Evolutionary conservation across 371 early-diverging fungal genomes (phyloP).

Genomic region (Fennellomyces sp.): DNA sequence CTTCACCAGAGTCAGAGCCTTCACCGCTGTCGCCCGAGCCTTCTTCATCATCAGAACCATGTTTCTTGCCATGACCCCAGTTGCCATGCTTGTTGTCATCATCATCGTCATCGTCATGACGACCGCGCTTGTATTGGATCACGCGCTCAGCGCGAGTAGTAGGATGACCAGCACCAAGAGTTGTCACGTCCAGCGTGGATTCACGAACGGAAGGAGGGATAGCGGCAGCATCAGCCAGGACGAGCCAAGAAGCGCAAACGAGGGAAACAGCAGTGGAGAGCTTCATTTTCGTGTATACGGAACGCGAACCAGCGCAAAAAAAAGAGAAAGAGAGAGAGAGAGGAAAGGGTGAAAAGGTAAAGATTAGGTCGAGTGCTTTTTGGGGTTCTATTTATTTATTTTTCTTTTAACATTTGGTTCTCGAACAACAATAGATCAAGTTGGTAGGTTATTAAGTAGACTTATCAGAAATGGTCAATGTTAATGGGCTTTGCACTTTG

Average conservation of each 20-base stretch:
- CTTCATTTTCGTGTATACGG: neutral
- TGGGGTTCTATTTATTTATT: no score
- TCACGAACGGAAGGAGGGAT: neutral
- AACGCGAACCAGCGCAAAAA: slow-evolving; percentile 9
- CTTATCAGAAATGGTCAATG: no score
- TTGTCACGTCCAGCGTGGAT: neutral
- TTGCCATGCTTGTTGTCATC: no score
- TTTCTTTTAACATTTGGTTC: no score
- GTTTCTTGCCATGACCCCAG: neutral
- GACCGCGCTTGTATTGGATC: slow-evolving; percentile 5
- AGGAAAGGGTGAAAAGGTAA: slow-evolving; percentile 9
- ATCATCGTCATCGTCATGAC: neutral
- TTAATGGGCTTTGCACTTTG: no score
- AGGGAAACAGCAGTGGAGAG: neutral
- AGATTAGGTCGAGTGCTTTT: no score
- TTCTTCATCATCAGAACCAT: neutral
- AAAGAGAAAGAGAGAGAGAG: neutral
- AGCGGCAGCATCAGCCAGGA: slow-evolving; percentile 4
- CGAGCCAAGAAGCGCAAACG: slow-evolving; percentile 6
- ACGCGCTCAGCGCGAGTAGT: slow-evolving; percentile 9
- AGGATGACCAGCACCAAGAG: neutral
- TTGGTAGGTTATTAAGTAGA: no score
- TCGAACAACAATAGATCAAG: no score
- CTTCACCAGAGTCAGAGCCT: neutral
- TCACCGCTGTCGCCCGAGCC: neutral